Conservation (phyloP, 192 early-diverging fungal species). For the Linnemannia zychae region DNA sequence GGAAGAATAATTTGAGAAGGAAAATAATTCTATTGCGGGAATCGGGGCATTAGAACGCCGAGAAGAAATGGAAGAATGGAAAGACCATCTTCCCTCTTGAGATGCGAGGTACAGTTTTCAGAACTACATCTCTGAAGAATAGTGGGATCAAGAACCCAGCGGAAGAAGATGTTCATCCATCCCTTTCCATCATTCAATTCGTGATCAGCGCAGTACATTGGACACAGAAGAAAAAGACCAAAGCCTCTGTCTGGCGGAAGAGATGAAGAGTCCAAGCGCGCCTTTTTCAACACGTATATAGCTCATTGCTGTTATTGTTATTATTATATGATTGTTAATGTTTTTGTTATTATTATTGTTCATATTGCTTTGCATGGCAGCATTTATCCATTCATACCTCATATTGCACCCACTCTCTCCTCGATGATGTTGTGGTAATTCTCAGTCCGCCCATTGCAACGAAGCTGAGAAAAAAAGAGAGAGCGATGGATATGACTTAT, state of each 20-base stretch:
- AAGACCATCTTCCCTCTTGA: not conserved
- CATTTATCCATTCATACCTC: slow-evolving; percentile 3
- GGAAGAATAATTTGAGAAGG: not conserved
- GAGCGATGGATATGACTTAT: not conserved
- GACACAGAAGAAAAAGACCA: not conserved
- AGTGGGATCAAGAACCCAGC: too few relatives aligned
- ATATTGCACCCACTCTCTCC: not conserved
- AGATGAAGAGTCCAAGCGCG: not conserved
- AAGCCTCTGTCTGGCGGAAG: not conserved
- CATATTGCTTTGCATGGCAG: not conserved
- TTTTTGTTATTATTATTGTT: too few relatives aligned
- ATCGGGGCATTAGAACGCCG: not conserved
- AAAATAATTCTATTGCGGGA: not conserved
- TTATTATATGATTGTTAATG: too few relatives aligned
- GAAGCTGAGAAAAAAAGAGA: not conserved
- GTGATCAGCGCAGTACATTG: not conserved
- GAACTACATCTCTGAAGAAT: too few relatives aligned
- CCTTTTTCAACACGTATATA: not conserved
- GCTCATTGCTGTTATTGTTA: not conserved
- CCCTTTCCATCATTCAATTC: not conserved
- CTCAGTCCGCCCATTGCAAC: too few relatives aligned
- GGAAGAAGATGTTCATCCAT: too few relatives aligned
- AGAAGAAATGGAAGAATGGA: not conserved
- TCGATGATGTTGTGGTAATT: not conserved
- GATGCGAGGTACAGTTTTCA: not conserved